Conservation (phyloP, 495 filamentous ascomycete species). For the Aspergillus sparsus region DNA sequence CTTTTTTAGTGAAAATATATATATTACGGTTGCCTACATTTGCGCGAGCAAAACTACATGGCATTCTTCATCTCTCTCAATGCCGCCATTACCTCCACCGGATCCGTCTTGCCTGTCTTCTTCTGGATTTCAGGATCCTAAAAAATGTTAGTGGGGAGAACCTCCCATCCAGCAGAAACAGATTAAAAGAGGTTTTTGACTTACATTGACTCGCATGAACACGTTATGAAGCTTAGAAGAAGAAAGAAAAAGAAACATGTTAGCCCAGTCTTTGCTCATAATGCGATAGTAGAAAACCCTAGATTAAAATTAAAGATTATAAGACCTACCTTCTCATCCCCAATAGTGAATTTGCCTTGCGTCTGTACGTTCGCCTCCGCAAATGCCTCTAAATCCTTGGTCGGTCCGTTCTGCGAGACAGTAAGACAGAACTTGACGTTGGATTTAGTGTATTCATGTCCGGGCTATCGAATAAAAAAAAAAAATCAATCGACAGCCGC, state of each 20-base stretch:
- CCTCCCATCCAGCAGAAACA: not conserved
- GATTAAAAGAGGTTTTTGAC: conserved; percentile 24
- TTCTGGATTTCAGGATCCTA: conserved; percentile 85
- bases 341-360: conserved; percentile 95
- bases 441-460: conserved; percentile 95
- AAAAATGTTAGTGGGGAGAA: conserved; percentile 5
- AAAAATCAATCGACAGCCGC: too few relatives aligned
- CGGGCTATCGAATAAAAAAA: conserved; percentile 55
- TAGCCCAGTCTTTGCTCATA: too few relatives aligned
- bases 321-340: conserved; percentile 83
- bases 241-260: too few relatives aligned
- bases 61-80: conserved; percentile 81
- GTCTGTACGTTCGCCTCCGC: conserved; percentile 81
- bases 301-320: too few relatives aligned
- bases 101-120: conserved; percentile 77
- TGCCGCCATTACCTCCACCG: conserved; percentile 82
- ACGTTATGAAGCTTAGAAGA: conserved; percentile 80
- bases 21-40: not conserved
- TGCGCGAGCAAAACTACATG: conserved; percentile 7
- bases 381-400: conserved; percentile 75
- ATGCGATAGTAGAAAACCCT: too few relatives aligned
- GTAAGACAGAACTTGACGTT: conserved; percentile 85
- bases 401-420: conserved; percentile 69
- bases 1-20: too few relatives aligned
- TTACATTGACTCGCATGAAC: conserved; percentile 87